Evolutionary conservation across 441 rosid genomes (phyloP).

Genomic region (Populus hybrid): DNA sequence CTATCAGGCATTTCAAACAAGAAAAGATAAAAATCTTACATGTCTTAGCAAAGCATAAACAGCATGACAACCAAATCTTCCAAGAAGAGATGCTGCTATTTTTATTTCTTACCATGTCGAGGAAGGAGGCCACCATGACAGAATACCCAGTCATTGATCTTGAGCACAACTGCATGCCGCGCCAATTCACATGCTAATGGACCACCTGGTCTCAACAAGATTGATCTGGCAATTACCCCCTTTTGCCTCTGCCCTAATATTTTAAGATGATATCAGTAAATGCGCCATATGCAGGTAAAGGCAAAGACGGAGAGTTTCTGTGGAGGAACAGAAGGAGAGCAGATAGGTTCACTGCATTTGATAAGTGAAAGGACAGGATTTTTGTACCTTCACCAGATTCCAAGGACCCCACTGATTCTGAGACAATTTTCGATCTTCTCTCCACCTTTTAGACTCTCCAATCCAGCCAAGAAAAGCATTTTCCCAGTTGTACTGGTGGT

Average conservation of each 20-base stretch:
- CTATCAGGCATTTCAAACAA: slow-evolving; percentile 33
- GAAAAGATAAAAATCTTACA: slow-evolving; percentile 4
- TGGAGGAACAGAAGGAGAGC: neutral
- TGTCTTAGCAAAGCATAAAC: slow-evolving; percentile 3
- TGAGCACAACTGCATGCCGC: slow-evolving; percentile 65
- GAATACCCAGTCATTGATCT: slow-evolving; percentile 87
- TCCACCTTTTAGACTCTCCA: slow-evolving; percentile 41
- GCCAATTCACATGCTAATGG: slow-evolving; percentile 74
- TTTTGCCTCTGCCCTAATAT: slow-evolving; percentile 97
- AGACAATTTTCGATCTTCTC: slow-evolving; percentile 44
- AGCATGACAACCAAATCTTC: slow-evolving; percentile 6
- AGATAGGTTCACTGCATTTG: no score
- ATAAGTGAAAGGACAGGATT: slow-evolving; percentile 1
- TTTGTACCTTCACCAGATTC: slow-evolving; percentile 80
- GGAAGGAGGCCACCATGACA: slow-evolving; percentile 98
- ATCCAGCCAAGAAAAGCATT: slow-evolving; percentile 72
- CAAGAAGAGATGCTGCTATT: slow-evolving; percentile 7
- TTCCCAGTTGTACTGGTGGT: slow-evolving; percentile 54
- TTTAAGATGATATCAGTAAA: slow-evolving; percentile 30
- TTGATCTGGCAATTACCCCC: slow-evolving; percentile 84
- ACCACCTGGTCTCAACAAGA: slow-evolving; percentile 82
- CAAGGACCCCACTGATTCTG: slow-evolving; percentile 64
- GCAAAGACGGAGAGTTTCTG: neutral
- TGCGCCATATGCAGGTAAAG: neutral
- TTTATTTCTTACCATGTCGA: slow-evolving; percentile 59